Percentiles rank a stretch among this genome's conserved stretches.
These are phyloP conservation scores for Fusarium verticillioides DNA, from an alignment of 2,329 filamentous ascomycete genomes.

Conservation along the genomic window DNA sequence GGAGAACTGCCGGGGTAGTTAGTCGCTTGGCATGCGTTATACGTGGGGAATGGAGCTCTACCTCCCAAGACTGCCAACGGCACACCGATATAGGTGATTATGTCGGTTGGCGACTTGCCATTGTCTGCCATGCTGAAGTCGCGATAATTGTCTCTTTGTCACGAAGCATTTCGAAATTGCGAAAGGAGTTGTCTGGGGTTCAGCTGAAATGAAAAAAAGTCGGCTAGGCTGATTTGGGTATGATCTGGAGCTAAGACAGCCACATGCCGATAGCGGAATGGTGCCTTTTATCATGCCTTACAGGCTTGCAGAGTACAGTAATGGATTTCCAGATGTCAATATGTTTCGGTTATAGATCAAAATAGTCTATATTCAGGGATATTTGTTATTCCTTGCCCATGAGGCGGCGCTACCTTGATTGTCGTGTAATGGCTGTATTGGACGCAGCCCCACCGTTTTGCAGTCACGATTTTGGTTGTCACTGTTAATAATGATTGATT, in stretches of 20 bases:
- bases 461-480: too few species aligned
- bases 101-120: slow-evolving; percentile 55
- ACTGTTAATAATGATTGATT: too few species aligned
- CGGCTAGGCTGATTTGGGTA: slow-evolving; percentile 22
- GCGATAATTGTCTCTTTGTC: neutral
- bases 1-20: slow-evolving; percentile 57
- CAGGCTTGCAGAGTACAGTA: neutral
- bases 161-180: neutral
- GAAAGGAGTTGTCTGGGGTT: slow-evolving; percentile 5
- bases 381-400: accelerated
- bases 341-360: neutral
- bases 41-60: neutral
- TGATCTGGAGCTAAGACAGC: slow-evolving; percentile 3
- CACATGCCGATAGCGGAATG: neutral
- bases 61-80: slow-evolving; percentile 67
- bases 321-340: accelerated
- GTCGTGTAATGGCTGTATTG: accelerated
- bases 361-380: too few species aligned
- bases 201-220: slow-evolving; percentile 9
- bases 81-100: slow-evolving; percentile 67
- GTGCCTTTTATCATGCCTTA: neutral
- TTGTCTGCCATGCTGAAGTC: slow-evolving; percentile 46
- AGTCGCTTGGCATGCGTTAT: neutral
- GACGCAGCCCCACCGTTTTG: accelerated
- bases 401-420: accelerated